Conservation (phyloP, 164 flowering plant species). For the Kingdonia uniflora region DNA sequence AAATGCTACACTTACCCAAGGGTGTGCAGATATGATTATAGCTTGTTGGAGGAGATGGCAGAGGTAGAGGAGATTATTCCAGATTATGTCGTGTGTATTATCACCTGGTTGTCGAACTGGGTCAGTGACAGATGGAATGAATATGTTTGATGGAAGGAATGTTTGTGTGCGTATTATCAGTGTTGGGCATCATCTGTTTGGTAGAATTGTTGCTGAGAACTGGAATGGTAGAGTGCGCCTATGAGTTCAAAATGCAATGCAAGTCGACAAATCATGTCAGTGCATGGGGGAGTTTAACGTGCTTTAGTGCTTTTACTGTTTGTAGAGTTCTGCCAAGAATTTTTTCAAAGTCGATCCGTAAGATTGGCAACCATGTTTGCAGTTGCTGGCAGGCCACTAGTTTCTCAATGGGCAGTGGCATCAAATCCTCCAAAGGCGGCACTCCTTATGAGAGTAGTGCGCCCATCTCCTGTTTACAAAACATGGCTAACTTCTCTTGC, state of each 20-base stretch:
- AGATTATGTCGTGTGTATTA: slow-evolving; percentile 55
- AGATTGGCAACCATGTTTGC: slow-evolving; percentile 85
- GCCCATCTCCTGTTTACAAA: no score
- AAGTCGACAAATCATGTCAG: slow-evolving; percentile 43
- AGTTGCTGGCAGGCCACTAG: slow-evolving; percentile 62
- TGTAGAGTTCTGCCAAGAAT: no score
- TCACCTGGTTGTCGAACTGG: slow-evolving; percentile 81
- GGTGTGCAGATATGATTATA: slow-evolving; percentile 52
- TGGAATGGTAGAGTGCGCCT: slow-evolving; percentile 65
- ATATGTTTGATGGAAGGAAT: slow-evolving; percentile 59
- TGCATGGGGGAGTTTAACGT: slow-evolving; percentile 90
- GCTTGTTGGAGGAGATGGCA: slow-evolving; percentile 52
- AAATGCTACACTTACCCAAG: slow-evolving; percentile 83
- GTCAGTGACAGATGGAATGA: slow-evolving; percentile 45
- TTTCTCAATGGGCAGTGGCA: no score
- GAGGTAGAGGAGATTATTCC: slow-evolving; percentile 24
- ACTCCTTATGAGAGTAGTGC: no score
- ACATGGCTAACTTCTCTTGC: slow-evolving; percentile 19
- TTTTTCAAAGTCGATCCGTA: no score
- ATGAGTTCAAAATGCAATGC: slow-evolving; percentile 56
- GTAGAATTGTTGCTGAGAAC: slow-evolving; percentile 79
- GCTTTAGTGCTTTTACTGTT: no score
- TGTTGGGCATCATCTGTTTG: no score
- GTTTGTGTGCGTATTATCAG: slow-evolving; percentile 73
- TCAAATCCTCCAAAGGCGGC: no score